phyloP scores from a whole-genome alignment of 441 rosid species.

The Mallotus japonicus region DNA sequence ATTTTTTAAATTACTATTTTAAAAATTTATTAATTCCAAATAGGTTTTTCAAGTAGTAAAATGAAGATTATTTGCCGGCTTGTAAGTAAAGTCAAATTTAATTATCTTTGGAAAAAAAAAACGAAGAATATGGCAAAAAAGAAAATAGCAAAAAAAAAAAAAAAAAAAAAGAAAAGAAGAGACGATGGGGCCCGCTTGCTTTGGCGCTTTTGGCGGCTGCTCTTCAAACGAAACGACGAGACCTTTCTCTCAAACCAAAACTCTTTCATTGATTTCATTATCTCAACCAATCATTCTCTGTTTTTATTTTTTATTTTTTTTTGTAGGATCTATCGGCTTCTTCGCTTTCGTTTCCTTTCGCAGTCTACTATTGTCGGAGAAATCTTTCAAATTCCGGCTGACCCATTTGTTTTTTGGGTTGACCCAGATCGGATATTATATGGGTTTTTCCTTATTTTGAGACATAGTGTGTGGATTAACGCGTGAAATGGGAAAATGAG shows the following conservation, averaged over 20 bases:
- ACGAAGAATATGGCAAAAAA: not conserved
- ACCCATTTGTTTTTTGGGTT: slow-evolving; percentile 19
- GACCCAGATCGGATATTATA: slow-evolving; percentile 21
- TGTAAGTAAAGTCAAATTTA: too few species aligned
- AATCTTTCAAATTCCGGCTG: slow-evolving; percentile 14
- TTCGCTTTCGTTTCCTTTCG: not conserved
- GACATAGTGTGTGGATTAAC: not conserved
- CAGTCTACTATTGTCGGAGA: slow-evolving; percentile 8
- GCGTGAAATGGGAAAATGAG: slow-evolving; percentile 20
- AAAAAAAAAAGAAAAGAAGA: not conserved
- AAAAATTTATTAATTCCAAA: too few species aligned
- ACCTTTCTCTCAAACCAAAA: not conserved
- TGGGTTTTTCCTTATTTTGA: too few species aligned
- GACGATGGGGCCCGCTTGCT: slow-evolving; percentile 22
- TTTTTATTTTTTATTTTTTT: not conserved
- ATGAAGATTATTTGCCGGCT: too few species aligned
- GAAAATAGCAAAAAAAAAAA: not conserved
- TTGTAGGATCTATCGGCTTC: not conserved
- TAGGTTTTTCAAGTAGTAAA: too few species aligned
- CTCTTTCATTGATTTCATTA: not conserved
- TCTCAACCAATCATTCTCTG: slow-evolving; percentile 15
- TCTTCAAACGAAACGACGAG: slow-evolving; percentile 1
- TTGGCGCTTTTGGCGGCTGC: slow-evolving; percentile 56
- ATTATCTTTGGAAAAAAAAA: too few species aligned
- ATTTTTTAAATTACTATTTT: too few species aligned